These are phyloP conservation scores for Skeletonema costatum DNA, from an alignment of 108 stramenopile species.

Conservation along the genomic window DNA sequence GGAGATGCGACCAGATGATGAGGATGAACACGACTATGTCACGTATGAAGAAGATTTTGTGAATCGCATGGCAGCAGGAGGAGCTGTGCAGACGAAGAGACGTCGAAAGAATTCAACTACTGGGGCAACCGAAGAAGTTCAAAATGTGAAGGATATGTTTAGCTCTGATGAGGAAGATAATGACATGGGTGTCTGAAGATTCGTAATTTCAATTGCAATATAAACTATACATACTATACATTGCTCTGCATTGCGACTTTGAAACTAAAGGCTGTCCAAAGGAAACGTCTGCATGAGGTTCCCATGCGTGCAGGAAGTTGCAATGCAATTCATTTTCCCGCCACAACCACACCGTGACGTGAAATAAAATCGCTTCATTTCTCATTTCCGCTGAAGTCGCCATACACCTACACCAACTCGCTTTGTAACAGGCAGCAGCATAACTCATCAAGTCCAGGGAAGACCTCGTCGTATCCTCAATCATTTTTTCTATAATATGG, in stretches of 20 bases:
- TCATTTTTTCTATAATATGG: background rate
- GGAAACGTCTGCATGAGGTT: no score
- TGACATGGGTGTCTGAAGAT: background rate
- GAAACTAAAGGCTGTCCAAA: no score
- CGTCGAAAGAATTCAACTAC: slow-evolving; percentile 1
- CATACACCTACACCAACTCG: no score
- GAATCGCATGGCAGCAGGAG: slow-evolving; percentile 35
- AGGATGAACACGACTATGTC: slow-evolving; percentile 45
- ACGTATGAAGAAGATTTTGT: slow-evolving; percentile 35
- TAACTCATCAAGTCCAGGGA: background rate
- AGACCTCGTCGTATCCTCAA: background rate
- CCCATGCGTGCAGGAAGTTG: no score
- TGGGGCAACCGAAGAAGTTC: background rate
- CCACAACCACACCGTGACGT: no score
- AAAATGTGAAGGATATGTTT: background rate
- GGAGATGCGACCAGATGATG: slow-evolving; percentile 25
- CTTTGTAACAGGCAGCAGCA: background rate
- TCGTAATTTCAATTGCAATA: background rate
- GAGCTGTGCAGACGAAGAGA: background rate
- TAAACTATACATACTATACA: background rate
- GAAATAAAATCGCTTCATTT: no score
- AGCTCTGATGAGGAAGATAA: slow-evolving; percentile 5
- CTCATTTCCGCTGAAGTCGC: no score
- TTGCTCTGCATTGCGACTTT: background rate
- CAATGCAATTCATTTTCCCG: no score